Conservation (phyloP, 2,329 filamentous ascomycete species). For the Nemania serpens region DNA sequence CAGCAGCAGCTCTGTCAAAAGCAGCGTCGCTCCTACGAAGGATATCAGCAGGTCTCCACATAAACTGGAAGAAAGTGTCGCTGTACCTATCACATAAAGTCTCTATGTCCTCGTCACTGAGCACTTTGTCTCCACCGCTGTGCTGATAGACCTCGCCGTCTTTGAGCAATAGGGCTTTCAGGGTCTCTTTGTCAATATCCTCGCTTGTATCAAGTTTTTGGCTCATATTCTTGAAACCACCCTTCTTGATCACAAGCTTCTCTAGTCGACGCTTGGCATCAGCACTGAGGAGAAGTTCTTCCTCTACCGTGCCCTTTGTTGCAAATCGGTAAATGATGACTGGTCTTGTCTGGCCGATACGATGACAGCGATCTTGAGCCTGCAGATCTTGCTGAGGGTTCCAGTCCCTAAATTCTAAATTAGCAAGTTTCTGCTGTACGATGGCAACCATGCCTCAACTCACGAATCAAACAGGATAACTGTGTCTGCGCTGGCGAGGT, state of each 20-base stretch:
- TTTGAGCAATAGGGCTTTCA: slow-evolving; percentile 66
- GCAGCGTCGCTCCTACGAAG: slow-evolving; percentile 58
- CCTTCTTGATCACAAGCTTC: slow-evolving; percentile 94
- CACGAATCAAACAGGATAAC: slow-evolving; percentile 84
- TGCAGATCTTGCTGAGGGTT: slow-evolving; percentile 98
- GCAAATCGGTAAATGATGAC: slow-evolving; percentile 94
- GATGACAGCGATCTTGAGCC: slow-evolving; percentile 91
- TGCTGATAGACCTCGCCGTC: slow-evolving; percentile 71
- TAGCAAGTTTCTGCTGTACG: slow-evolving; percentile 2
- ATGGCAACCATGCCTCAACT: background rate
- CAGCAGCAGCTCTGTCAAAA: slow-evolving; percentile 75
- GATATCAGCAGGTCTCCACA: slow-evolving; percentile 17
- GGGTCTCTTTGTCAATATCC: slow-evolving; percentile 62
- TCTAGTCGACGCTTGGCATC: slow-evolving; percentile 91
- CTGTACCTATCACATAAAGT: slow-evolving; percentile 74
- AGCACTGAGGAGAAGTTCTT: slow-evolving; percentile 81
- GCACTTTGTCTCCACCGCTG: slow-evolving; percentile 64
- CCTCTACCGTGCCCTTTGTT: slow-evolving; percentile 90
- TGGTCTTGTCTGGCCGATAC: slow-evolving; percentile 90
- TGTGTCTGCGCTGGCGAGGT: slow-evolving; percentile 87
- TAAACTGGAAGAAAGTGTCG: background rate
- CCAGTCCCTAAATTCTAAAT: slow-evolving; percentile 64
- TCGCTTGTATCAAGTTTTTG: slow-evolving; percentile 61
- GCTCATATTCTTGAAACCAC: slow-evolving; percentile 73
- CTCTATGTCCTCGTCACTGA: slow-evolving; percentile 77